Percentiles rank a stretch among this genome's conserved stretches.
Evolutionary conservation across 257 asterid species (phyloP).

Genomic region (Orobanche coerulescens): DNA sequence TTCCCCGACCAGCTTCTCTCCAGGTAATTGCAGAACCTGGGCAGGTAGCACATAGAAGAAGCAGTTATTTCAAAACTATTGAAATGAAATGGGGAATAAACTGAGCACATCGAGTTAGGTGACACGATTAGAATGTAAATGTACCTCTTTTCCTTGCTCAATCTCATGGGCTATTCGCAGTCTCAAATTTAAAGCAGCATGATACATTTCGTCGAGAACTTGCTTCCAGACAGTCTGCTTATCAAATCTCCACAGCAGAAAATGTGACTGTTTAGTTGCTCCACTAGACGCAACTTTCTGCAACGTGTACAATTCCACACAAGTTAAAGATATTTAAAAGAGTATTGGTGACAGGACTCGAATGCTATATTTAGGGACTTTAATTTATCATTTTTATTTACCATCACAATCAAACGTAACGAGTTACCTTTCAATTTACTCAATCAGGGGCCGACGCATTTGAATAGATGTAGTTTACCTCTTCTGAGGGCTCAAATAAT

Average conservation of each 20-base stretch:
- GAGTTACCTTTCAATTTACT: neutral
- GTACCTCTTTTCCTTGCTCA: constrained; percentile 67
- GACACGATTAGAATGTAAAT: neutral
- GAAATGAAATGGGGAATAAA: neutral
- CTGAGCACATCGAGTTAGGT: neutral
- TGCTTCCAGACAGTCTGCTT: constrained; percentile 31
- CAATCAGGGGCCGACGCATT: neutral
- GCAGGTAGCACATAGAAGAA: neutral
- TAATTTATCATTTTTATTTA: neutral
- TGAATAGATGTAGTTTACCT: too few species aligned
- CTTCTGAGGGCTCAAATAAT: too few species aligned
- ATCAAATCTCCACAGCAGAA: constrained; percentile 50
- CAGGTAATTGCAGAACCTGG: constrained; percentile 49
- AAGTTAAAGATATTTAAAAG: too few species aligned
- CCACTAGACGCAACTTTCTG: constrained; percentile 45
- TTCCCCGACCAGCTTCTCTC: constrained; percentile 53
- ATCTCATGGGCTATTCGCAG: constrained; percentile 55
- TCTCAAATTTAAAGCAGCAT: constrained; percentile 74
- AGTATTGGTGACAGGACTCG: too few species aligned
- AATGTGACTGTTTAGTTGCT: constrained; percentile 30
- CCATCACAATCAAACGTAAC: neutral
- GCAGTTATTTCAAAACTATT: neutral
- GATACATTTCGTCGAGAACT: constrained; percentile 83
- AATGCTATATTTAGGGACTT: neutral
- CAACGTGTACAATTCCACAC: constrained; percentile 2